Conservation (phyloP, 2,329 filamentous ascomycete species). For the Aspergillus melleus region DNA sequence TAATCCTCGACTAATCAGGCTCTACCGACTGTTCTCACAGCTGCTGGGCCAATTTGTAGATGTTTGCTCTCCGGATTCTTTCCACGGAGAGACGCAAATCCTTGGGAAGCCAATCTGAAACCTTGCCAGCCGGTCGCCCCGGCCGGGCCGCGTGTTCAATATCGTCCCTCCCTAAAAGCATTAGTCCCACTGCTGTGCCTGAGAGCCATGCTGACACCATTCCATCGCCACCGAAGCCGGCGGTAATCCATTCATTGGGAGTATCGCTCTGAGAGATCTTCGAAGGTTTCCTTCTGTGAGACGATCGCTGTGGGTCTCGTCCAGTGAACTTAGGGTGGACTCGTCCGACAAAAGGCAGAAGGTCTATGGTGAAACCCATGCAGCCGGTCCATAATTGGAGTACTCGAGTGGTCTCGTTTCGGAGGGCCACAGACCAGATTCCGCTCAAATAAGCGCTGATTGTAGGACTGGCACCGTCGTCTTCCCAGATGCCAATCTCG, state of each 20-base stretch:
- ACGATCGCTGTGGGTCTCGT: slow-evolving; percentile 16
- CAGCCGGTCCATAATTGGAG: slow-evolving; percentile 56
- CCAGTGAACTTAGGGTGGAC: slow-evolving; percentile 32
- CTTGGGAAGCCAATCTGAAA: slow-evolving; percentile 12
- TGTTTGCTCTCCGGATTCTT: neutral
- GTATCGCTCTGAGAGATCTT: neutral
- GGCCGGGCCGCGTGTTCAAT: slow-evolving; percentile 1
- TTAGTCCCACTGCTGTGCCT: slow-evolving; percentile 14
- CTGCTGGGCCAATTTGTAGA: slow-evolving; percentile 5
- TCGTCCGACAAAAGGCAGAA: slow-evolving; percentile 54
- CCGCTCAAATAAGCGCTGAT: slow-evolving; percentile 27
- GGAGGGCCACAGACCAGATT: slow-evolving; percentile 31
- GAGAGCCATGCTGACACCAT: slow-evolving; percentile 18
- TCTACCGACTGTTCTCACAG: neutral
- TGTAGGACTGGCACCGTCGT: slow-evolving; percentile 8
- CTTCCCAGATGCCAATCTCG: slow-evolving; percentile 24
- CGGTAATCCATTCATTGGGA: slow-evolving; percentile 14
- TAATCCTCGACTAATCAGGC: neutral
- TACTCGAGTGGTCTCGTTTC: slow-evolving; percentile 34
- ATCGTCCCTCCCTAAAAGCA: slow-evolving; percentile 12
- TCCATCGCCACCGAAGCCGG: slow-evolving; percentile 15
- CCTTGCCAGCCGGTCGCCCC: slow-evolving; percentile 9
- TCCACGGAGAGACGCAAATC: slow-evolving; percentile 4
- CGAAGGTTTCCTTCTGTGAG: neutral
- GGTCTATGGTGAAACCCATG: slow-evolving; percentile 58